Base-by-base conservation (phyloP, 208 protist species). In the Leishmania martiniquensis region DNA sequence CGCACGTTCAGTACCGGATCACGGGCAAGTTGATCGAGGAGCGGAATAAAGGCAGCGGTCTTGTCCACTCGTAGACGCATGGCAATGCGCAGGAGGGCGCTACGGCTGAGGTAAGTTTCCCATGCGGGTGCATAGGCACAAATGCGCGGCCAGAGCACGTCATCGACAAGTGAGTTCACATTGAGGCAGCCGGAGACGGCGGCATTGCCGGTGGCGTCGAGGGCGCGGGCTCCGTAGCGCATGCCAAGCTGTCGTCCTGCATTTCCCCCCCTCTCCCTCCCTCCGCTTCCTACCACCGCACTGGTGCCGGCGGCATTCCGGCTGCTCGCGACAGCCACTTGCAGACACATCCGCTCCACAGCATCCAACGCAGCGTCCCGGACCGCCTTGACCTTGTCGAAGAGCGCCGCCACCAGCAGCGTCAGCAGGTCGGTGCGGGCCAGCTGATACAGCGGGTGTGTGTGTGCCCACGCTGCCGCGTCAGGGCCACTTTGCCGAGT, bases 1-100 rank as follows among this genome's bases (percentile, higher is more conserved):
- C 93, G 88, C 45, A 97, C 93, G 57, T 97, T 97, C 39, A 94
- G 63, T 37, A 97, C 90, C 9, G 80, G 69, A 72, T 97, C 93
- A 29, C 89, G 87, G 0, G 87, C 86, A 4, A 94, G 85, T 44
- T 94, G 80, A 60, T 94, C 85, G 4, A 97, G 77, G 1, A 97
- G 73, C n/a, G 93, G 90, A 52, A 97, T 83, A 44, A 97, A 84
- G 15, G 87, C 77, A 20, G 83, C 76, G 32, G 84, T 79, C 73
- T 94, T 94, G 65, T 95, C 89, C n/a, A 97, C 87, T 10, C 86
- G 77, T 17, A 97, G 86, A 55, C 86, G 85, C 62, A 93, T 71
- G 13, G 90, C 93, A 20, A 95, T 87, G 73, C 83, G 86, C 20
- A 97, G 81, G 0, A 97, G 86, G 22, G 89, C 84, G 52, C 82